A percentile compares a stretch with the other conserved stretches of the same genome.
Evolutionary conservation across 2,329 filamentous ascomycete species (phyloP).

Genomic region (Chrysoporthe deuterocubensis): DNA sequence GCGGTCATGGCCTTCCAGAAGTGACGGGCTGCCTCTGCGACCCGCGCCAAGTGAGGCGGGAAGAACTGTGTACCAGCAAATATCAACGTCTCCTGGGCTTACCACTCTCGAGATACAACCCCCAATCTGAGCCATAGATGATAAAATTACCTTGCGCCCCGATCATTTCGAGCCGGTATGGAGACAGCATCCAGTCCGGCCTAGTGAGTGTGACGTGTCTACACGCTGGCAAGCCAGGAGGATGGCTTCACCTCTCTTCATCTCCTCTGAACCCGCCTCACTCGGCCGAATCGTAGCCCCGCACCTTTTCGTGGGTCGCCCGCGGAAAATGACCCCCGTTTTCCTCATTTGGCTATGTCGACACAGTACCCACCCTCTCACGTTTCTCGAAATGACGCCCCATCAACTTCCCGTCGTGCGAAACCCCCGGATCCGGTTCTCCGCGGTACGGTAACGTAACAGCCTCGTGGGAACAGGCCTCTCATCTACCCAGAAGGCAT

Average conservation of each 20-base stretch:
- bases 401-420: not conserved
- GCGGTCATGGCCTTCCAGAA: constrained; percentile 59
- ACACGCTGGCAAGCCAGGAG: not conserved
- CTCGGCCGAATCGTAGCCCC: not conserved
- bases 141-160: not conserved
- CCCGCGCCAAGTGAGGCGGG: too few relatives aligned
- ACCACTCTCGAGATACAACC: not conserved
- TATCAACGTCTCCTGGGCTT: not conserved
- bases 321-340: too few relatives aligned
- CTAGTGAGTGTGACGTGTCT: not conserved
- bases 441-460: too few relatives aligned
- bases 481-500: not conserved
- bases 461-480: not conserved
- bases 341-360: not conserved
- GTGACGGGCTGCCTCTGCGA: too few relatives aligned
- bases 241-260: not conserved
- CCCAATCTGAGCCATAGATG: not conserved
- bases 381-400: not conserved
- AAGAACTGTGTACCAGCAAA: not conserved
- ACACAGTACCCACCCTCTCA: not conserved
- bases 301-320: not conserved
- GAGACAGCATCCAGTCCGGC: not conserved
- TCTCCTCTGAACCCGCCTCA: not conserved
- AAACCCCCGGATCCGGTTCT: not conserved
- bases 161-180: not conserved